Conservation (phyloP, 768 basidiomycete genomes). For the Lentinula guzmanii region DNA sequence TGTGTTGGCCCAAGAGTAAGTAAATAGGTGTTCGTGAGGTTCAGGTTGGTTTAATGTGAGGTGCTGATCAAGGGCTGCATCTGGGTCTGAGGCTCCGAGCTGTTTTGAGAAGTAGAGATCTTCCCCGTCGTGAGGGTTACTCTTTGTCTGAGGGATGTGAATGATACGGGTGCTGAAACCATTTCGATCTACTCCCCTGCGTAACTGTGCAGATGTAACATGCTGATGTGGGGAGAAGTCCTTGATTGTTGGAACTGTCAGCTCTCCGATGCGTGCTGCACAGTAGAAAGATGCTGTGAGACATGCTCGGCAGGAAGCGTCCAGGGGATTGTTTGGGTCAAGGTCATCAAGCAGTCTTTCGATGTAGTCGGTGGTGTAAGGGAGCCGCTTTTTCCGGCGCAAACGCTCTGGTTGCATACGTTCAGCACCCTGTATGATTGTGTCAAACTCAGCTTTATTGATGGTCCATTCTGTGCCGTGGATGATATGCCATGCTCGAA, state of each 20-base stretch:
- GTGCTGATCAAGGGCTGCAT: constrained; percentile 17
- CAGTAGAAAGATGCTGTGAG: no score
- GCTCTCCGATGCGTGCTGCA: no score
- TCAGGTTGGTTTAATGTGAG: constrained; percentile 22
- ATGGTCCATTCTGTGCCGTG: no score
- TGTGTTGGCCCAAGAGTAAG: constrained; percentile 11
- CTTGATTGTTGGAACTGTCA: constrained; percentile 8
- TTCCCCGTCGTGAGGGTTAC: constrained; percentile 15
- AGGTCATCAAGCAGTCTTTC: no score
- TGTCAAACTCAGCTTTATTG: no score
- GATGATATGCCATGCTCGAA: no score
- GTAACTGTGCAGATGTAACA: constrained; percentile 19
- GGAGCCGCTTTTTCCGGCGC: no score
- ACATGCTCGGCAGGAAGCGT: no score
- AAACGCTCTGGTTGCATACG: no score
- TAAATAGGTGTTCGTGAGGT: constrained; percentile 19
- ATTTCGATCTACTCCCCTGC: constrained; percentile 14
- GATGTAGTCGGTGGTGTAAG: no score
- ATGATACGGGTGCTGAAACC: constrained; percentile 7
- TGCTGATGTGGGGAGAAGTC: constrained; percentile 23
- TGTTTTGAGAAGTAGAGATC: constrained; percentile 27
- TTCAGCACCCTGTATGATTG: no score
- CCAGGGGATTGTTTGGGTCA: background rate
- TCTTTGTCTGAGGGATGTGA: no score
- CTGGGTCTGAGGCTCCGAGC: constrained; percentile 18